Conservation (phyloP, 139 green algal species). For the Haematococcus lacustris region DNA sequence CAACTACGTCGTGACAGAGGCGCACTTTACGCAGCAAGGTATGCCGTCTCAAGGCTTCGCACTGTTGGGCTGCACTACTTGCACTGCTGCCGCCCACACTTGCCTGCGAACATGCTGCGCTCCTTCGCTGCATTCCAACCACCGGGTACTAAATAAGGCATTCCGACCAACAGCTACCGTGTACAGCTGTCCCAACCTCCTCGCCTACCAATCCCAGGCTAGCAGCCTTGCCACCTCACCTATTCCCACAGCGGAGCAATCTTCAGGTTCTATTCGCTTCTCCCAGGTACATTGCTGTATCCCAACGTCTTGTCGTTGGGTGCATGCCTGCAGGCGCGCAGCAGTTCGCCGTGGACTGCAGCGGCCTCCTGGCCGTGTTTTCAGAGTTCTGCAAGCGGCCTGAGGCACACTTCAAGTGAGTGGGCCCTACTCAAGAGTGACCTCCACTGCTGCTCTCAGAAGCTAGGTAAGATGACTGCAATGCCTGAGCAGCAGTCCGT, state of each 20-base stretch:
- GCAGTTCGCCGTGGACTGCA: conserved; percentile 16
- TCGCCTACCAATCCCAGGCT: too few species aligned
- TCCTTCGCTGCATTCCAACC: too few species aligned
- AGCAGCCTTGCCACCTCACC: too few species aligned
- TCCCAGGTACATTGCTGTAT: too few species aligned
- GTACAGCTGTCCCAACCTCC: too few species aligned
- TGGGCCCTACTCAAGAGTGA: too few species aligned
- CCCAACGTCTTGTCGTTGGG: too few species aligned
- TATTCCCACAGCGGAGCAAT: too few species aligned
- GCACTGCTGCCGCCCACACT: not conserved
- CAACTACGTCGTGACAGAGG: conserved; percentile 38
- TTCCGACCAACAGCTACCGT: not conserved
- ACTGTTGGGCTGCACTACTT: not conserved
- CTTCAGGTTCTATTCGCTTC: too few species aligned
- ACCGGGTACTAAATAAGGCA: not conserved
- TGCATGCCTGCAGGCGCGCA: conserved; percentile 9
- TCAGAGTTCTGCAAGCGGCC: conserved; percentile 20
- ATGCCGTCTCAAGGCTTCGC: not conserved
- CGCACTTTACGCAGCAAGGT: conserved; percentile 11
- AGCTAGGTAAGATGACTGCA: too few species aligned
- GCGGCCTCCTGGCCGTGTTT: conserved; percentile 17
- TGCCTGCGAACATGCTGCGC: not conserved
- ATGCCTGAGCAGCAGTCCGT: not conserved
- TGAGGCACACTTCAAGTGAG: conserved; percentile 21
- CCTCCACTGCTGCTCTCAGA: too few species aligned